Base-by-base conservation (phyloP, 2,329 filamentous ascomycete genomes). In the Monosporascus sp. region DNA sequence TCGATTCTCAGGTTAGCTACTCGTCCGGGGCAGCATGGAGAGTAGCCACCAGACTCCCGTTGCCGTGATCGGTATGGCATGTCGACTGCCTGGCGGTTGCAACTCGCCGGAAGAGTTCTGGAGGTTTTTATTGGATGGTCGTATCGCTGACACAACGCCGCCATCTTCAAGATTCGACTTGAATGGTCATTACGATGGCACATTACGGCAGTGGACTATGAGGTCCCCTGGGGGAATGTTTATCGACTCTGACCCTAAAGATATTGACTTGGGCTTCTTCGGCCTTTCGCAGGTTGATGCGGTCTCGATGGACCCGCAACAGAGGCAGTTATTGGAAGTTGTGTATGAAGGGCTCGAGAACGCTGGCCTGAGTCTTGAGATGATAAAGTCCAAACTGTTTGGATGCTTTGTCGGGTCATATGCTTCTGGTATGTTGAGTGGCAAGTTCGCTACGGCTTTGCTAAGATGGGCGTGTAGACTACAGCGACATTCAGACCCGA, bases 21-120 rank as follows among this genome's bases (percentile, higher is more conserved):
- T n/a, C n/a, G n/a, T n/a, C n/a, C n/a, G n/a, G n/a, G n/a, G n/a
- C n/a, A n/a, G n/a, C n/a, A n/a, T n/a, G n/a, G n/a, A n/a, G n/a
- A 41, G 38, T 17, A 16, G 8, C n/a, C n/a, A 41, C 17, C 38
- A 41, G n/a, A 19, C 9, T 37, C 70, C 73, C n/a, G 66, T 78
- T 26, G 76, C 75, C 26, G 66, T 78, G 16, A 63, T 78, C 11
- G 74, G 75, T 26, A 64, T 71, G 9, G 72, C 67, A 2, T 77
- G 73, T 58, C 69, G 75, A 1, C 70, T 77, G 2, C 73, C 75
- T 0, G 74, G 74, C 0, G 60, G 61, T 37, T 66, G 66, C 37
- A 62, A 59, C 34, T 65, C 63, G 3, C 70, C 71, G 1, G 54
- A 61, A 2, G 63, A 64, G 41, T 62, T 75, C 2, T 76, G 74